Base-by-base conservation (phyloP, 345 rosid species). In the Moricandia arvensis region DNA sequence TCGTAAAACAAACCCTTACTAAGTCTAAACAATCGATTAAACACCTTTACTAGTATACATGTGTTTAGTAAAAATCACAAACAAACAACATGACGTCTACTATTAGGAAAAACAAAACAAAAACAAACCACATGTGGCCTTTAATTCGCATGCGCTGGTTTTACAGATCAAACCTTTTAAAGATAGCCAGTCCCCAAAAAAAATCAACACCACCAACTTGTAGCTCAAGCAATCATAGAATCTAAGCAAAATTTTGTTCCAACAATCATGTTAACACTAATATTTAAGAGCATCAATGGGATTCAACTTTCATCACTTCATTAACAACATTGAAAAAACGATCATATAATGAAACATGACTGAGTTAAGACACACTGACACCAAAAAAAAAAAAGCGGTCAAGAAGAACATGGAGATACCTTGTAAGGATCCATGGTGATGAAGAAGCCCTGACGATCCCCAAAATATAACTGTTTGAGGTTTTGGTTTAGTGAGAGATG, bases 341-440 rank as follows among this genome's bases (percentile, higher is more conserved):
- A 29, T 30, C 17, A 53, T 53, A 69, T 53, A 69, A 30, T 18
- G 63, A 2, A 26, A 27, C 29, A 41, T 69, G 49, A 35, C 27
- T 47, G 53, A 47, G 24, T 43, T 13, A 43, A 63, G 49, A 38
- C 1, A 35, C 4, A 13, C 8, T 21, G 24, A 16, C 26, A 6
- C 6, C 1, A 7, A 17, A 7, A 57, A 12, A 11, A 26, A 9
- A 7, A 43, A 43, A 12, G 53, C n/a, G 17, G 45, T 8, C 4
- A 29, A 76, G 29, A 51, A 51, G 30, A 27, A 55, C 5, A 53
- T 8, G 61, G 37, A 47, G 30, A 72, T 27, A 78, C 81, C 81
- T 78, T 78, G 69, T 78, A 78, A 66, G 81, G 81, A 78, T 78
- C 81, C 81, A 78, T 78, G 77, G 69, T 58, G 81, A 72, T 51